phyloP scores from a whole-genome alignment of 2,329 filamentous ascomycete species.

The Xylaria sp. region DNA sequence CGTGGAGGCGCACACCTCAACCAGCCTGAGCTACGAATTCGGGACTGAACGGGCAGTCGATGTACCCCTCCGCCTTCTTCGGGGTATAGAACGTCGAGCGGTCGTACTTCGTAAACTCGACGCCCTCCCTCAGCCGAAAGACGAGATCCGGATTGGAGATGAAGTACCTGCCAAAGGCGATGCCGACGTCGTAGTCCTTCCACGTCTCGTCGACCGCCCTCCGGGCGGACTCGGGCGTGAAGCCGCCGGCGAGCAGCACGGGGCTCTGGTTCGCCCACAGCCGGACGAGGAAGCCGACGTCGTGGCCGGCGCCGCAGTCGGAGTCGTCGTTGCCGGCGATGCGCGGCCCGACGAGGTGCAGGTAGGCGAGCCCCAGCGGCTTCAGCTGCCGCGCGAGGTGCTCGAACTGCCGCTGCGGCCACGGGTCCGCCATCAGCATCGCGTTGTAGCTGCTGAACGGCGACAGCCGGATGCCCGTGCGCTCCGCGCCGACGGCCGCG shows the following conservation, averaged over 20 bases:
- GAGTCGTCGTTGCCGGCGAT: slow-evolving; percentile 45
- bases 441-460: slow-evolving; percentile 60
- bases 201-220: slow-evolving; percentile 44
- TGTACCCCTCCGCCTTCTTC: slow-evolving; percentile 23
- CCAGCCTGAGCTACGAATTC: not conserved
- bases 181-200: slow-evolving; percentile 44
- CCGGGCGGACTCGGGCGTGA: slow-evolving; percentile 40
- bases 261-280: slow-evolving; percentile 49
- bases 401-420: slow-evolving; percentile 59
- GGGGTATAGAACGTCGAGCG: slow-evolving; percentile 47
- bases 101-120: slow-evolving; percentile 48
- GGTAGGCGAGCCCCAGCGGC: slow-evolving; percentile 55
- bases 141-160: slow-evolving; percentile 53
- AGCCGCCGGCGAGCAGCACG: slow-evolving; percentile 52
- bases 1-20: not conserved
- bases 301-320: slow-evolving; percentile 40
- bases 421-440: slow-evolving; percentile 60
- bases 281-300: slow-evolving; percentile 48
- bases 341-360: slow-evolving; percentile 60
- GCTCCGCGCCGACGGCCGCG: slow-evolving; percentile 54
- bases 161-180: slow-evolving; percentile 53
- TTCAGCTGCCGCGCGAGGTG: slow-evolving; percentile 55
- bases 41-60: slow-evolving; percentile 23
- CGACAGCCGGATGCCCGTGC: slow-evolving; percentile 53
- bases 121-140: slow-evolving; percentile 46